Base-by-base conservation (phyloP, 768 basidiomycete genomes). In the Agaricus blazei region DNA sequence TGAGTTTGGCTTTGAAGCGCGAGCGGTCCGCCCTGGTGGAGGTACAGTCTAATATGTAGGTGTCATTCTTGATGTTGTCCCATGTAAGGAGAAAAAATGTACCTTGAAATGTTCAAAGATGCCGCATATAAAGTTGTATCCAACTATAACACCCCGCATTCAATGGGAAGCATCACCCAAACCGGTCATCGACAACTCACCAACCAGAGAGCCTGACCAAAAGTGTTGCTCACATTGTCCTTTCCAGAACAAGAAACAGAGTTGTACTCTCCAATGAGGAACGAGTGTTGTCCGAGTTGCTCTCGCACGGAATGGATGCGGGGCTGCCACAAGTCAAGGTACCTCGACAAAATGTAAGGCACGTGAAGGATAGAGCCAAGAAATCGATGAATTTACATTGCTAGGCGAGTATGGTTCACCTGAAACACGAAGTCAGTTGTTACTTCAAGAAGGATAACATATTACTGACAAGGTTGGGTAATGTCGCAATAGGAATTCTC, bases 281-380 rank as follows among this genome's bases (percentile, higher is more conserved):
- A 82, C 9, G 72, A 64, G 52, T 81, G 72, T 6, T 73, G 69
- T 2, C 79, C 80, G 7, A 81, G 71, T 50, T 75, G 72, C 31
- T 71, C 66, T 31, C 80, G 72, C 11, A 81, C 74, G 3, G 72
- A 68, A 31, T 70, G 65, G 31, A 82, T 80, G 29, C 79, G 71
- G 2, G 78, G 80, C 61, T 79, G 79, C 78, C 79, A 81, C 42
- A 80, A 66, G 61, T 81, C 79, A n/a, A 80, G 69, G 60, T 75
- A 79, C 60, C 79, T 81, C 44, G 43, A n/a, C 48, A 48, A 23
- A 15, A n/a, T 11, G 19, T 49, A 3, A 52, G 49, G 9, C 44
- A 54, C 23, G 24, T 23, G 5, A 5, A 28, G 15, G 49, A 9
- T 6, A 49, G 8, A n/a, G 23, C 12, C 46, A n/a, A n/a, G 15